Evolutionary conservation across 495 filamentous ascomycete genomes (phyloP).

Genomic region (Tetracladium marchalianum): DNA sequence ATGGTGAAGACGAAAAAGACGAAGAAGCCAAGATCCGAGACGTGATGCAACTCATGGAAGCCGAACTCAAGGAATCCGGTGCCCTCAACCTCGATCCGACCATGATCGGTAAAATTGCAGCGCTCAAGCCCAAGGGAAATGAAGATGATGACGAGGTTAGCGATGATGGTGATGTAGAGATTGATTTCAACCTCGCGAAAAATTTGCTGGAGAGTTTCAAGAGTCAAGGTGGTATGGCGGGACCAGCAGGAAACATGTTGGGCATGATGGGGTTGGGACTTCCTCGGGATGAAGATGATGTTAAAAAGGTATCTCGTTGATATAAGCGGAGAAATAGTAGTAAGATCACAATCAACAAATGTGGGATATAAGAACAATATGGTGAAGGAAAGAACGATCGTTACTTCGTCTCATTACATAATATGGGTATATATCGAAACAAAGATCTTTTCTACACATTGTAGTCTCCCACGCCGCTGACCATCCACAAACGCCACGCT

Average conservation of each 20-base stretch:
- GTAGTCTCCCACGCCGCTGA: background rate
- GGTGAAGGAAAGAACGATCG: background rate
- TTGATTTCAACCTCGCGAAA: constrained; percentile 80
- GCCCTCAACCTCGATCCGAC: constrained; percentile 54
- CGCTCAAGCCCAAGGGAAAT: constrained; percentile 14
- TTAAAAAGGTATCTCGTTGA: background rate
- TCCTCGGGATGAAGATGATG: constrained; percentile 62
- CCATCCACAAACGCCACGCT: constrained; percentile 12
- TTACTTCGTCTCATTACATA: background rate
- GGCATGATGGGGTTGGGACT: constrained; percentile 73
- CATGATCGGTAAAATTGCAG: constrained; percentile 12
- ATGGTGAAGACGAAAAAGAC: constrained; percentile 35
- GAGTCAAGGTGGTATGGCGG: constrained; percentile 71
- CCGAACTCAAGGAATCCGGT: constrained; percentile 67
- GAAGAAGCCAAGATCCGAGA: constrained; percentile 62
- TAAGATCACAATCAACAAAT: background rate
- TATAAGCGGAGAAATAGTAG: background rate
- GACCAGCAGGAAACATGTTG: constrained; percentile 78
- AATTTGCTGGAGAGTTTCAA: constrained; percentile 91
- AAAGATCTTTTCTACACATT: no score
- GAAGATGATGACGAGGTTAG: constrained; percentile 24
- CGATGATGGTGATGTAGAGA: constrained; percentile 51
- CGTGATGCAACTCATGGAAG: constrained; percentile 68
- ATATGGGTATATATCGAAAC: constrained; percentile 6
- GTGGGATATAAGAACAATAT: background rate